Conservation (phyloP, 1,284 basidiomycete species). For the Cerrena zonata region DNA sequence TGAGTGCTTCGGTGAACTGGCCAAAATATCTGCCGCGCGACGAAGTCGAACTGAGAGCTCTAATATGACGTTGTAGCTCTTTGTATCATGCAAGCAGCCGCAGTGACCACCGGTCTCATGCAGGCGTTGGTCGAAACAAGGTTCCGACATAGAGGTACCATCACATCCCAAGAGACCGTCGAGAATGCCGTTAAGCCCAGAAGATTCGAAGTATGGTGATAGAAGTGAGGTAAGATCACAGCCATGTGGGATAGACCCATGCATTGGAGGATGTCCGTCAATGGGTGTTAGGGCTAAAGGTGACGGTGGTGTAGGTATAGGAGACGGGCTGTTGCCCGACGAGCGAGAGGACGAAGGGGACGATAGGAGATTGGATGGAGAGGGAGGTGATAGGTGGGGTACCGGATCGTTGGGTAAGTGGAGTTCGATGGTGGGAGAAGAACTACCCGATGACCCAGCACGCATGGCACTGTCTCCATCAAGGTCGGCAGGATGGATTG, state of each 20-base stretch:
- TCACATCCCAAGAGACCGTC: slow-evolving; percentile 21
- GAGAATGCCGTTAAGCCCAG: slow-evolving; percentile 20
- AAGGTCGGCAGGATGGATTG: slow-evolving; percentile 31
- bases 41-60: slow-evolving; percentile 58
- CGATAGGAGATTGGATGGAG: not conserved
- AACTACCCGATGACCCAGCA: not conserved
- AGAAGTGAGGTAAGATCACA: slow-evolving; percentile 24
- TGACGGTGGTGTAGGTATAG: slow-evolving; percentile 10
- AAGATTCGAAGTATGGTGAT: slow-evolving; percentile 17
- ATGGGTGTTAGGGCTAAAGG: slow-evolving; percentile 13
- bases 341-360: slow-evolving; percentile 11
- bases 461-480: slow-evolving; percentile 12
- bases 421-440: not conserved
- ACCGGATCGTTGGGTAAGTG: not conserved
- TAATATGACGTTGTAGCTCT: slow-evolving; percentile 50
- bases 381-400: not conserved
- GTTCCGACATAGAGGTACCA: slow-evolving; percentile 8
- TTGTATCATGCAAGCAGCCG: slow-evolving; percentile 49
- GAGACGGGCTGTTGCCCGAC: slow-evolving; percentile 3
- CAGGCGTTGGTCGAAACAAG: slow-evolving; percentile 10
- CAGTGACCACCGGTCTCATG: slow-evolving; percentile 36
- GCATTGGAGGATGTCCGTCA: slow-evolving; percentile 4
- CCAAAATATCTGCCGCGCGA: slow-evolving; percentile 51
- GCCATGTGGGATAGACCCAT: slow-evolving; percentile 10
- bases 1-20: slow-evolving; percentile 44